These are phyloP conservation scores for Linaria vulgaris DNA, from an alignment of 257 asterid species.

Conservation along the genomic window DNA sequence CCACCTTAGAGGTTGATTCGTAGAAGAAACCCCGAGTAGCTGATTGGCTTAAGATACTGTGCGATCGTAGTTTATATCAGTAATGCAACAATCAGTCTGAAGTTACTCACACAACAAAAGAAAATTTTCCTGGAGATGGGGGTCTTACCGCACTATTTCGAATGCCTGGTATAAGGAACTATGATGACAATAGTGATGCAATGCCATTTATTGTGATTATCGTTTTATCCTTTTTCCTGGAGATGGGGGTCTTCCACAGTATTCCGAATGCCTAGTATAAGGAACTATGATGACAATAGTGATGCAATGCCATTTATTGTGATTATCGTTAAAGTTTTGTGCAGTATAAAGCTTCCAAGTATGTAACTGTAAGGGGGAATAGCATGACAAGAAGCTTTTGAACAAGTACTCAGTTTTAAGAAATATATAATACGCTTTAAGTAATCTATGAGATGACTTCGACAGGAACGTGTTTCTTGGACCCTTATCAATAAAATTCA, in stretches of 20 bases:
- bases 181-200: neutral
- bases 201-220: neutral
- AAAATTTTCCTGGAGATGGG: neutral
- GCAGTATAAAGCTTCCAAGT: neutral
- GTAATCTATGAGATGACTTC: conserved; percentile 1
- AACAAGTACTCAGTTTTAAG: neutral
- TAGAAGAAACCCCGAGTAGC: neutral
- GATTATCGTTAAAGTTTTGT: neutral
- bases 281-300: neutral
- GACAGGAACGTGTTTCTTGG: too few species aligned
- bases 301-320: neutral
- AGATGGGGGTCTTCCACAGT: neutral
- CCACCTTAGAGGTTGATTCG: neutral
- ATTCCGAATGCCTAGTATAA: neutral
- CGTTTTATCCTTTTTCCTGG: neutral
- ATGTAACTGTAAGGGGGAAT: neutral
- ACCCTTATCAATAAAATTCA: too few species aligned
- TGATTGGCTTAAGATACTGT: neutral
- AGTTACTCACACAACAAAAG: neutral
- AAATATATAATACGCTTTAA: neutral
- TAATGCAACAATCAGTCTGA: neutral
- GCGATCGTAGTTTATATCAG: neutral
- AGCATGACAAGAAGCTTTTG: neutral
- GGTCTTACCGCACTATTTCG: neutral
- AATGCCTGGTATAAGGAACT: neutral